Conservation (phyloP, 73 alveolate species). For the Paramecium pentaurelia region DNA sequence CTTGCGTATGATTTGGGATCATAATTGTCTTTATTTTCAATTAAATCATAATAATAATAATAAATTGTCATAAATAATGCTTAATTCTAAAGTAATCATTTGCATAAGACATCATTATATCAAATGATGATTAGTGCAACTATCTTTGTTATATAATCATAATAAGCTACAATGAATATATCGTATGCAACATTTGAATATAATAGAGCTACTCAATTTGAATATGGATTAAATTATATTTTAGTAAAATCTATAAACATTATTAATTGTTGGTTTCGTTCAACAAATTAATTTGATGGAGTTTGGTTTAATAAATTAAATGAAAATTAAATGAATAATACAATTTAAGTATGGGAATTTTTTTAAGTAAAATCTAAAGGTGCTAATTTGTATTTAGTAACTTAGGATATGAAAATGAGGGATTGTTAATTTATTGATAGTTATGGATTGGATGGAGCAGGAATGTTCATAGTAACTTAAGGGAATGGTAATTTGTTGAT, state of each 20-base stretch:
- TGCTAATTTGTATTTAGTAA: neutral
- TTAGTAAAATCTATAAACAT: neutral
- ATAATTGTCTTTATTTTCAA: neutral
- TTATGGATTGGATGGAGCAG: slow-evolving; percentile 16
- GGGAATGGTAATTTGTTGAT: neutral
- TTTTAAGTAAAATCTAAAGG: neutral
- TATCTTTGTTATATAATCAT: neutral
- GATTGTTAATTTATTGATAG: neutral
- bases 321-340: neutral
- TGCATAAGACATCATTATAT: neutral
- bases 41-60: neutral
- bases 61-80: neutral
- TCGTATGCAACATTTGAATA: neutral
- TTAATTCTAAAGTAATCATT: neutral
- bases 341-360: neutral
- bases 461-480: neutral
- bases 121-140: neutral
- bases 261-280: neutral
- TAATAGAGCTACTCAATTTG: slow-evolving; percentile 20
- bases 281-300: neutral
- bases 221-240: neutral
- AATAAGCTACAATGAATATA: neutral
- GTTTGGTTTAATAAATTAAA: neutral
- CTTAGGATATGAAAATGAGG: neutral
- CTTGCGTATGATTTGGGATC: neutral